Evolutionary conservation across 2,329 filamentous ascomycete species (phyloP), one percentile per base, ranked within the genome.

Genomic region (Penicillium sp.): DNA sequence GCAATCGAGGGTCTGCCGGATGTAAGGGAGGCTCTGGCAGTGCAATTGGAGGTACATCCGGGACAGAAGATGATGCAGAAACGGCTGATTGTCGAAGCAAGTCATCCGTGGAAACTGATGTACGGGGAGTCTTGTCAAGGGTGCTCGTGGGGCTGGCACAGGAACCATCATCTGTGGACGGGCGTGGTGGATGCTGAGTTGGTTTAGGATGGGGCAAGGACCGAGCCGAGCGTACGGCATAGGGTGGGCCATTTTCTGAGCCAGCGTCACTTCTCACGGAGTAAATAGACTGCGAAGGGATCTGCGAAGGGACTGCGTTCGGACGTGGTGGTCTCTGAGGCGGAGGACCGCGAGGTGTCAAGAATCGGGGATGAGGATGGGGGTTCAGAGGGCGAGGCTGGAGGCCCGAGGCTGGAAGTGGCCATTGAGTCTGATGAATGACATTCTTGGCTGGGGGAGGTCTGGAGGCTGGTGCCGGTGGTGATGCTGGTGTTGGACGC

Each of bases 401-500:
- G 11, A 51, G 33, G 23, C 54, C 46, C 21, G 56, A 41, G 33
- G 62, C 58, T 47, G 67, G 59, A 7, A 74, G 58, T 33, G 72
- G 71, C 72, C 72, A 75, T 56, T 71, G 67, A 25, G 66, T 64
- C 43, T 62, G 59, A 35, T 66, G 66, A 7, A 67, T 59, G n/a
- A 47, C 36, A 23, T 57, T 36, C 26, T 50, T 45, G 10, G 48
- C 39, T 23, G 43, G 44, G 28, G 48, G 51, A 26, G 36, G 46
- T 36, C 26, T 37, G n/a, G 39, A 36, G 37, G 28, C 36, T 45
- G 21, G 56, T 44, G 33, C 40, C 13, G 38, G 34, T 20, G 36
- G 44, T 26, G 41, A 33, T 37, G 39, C 33, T 43, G 33, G 35
- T 35, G 37, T 43, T 45, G 53, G 57, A 28, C 59, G 58, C 33